Evolutionary conservation across 2,329 filamentous ascomycete genomes (phyloP).

Genomic region (Nemania diffusa): DNA sequence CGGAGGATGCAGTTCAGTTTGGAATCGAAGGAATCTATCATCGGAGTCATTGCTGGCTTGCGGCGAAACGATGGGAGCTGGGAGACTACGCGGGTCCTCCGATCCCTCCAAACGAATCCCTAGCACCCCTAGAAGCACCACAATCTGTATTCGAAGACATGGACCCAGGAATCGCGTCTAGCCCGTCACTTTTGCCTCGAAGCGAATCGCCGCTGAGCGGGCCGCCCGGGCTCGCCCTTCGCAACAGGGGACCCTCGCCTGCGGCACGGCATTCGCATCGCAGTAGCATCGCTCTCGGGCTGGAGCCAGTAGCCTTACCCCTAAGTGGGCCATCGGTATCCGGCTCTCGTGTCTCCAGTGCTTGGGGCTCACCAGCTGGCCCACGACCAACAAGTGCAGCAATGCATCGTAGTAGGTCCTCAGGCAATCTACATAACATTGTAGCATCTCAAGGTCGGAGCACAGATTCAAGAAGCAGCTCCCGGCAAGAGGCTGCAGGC

Average conservation of each 20-base stretch:
- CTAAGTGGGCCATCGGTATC: slow-evolving; percentile 34
- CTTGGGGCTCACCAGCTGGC: slow-evolving; percentile 41
- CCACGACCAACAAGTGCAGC: slow-evolving; percentile 43
- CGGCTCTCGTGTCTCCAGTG: slow-evolving; percentile 44
- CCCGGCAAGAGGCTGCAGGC: slow-evolving; percentile 44
- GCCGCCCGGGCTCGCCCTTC: slow-evolving; percentile 45
- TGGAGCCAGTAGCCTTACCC: slow-evolving; percentile 48
- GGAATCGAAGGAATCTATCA: slow-evolving; percentile 51
- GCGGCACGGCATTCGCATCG: slow-evolving; percentile 45
- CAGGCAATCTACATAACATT: slow-evolving; percentile 46
- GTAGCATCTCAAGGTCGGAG: slow-evolving; percentile 37
- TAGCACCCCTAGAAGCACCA: slow-evolving; percentile 47
- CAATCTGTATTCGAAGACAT: slow-evolving; percentile 48
- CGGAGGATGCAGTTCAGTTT: slow-evolving; percentile 66
- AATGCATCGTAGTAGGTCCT: slow-evolving; percentile 48
- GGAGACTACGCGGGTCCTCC: slow-evolving; percentile 40
- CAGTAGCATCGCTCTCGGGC: slow-evolving; percentile 48
- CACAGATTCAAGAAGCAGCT: slow-evolving; percentile 42
- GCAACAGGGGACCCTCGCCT: slow-evolving; percentile 44
- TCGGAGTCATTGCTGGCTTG: slow-evolving; percentile 51
- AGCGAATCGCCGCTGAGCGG: slow-evolving; percentile 46
- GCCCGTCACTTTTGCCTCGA: slow-evolving; percentile 41
- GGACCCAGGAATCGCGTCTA: slow-evolving; percentile 41
- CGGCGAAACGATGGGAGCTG: slow-evolving; percentile 50
- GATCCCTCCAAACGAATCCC: slow-evolving; percentile 39